A percentile compares a stretch with the other conserved stretches of the same genome.
Evolutionary conservation across 129 eudicot species (phyloP).

Genomic region (Oenanthe sinensis): DNA sequence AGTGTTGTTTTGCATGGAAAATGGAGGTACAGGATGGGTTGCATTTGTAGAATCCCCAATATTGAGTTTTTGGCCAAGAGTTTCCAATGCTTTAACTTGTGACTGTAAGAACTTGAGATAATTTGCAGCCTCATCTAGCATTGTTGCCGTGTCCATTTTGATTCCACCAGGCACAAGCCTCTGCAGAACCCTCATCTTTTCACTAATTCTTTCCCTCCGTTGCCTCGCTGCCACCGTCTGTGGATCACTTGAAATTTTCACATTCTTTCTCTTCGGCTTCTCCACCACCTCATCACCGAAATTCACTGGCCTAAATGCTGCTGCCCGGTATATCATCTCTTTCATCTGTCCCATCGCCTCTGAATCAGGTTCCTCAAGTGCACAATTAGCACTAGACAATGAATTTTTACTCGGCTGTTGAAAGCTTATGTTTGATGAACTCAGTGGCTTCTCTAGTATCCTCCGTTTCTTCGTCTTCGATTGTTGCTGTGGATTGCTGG

Average conservation of each 20-base stretch:
- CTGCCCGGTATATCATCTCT: slow-evolving; percentile 55
- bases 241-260: slow-evolving; percentile 48
- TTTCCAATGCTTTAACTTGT: slow-evolving; percentile 33
- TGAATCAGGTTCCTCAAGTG: slow-evolving; percentile 55
- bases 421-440: slow-evolving; percentile 69
- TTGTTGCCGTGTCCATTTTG: slow-evolving; percentile 92
- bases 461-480: slow-evolving; percentile 42
- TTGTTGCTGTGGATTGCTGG: slow-evolving; percentile 17
- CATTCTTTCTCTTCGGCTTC: slow-evolving; percentile 45
- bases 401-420: slow-evolving; percentile 37
- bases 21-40: background rate
- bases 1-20: background rate
- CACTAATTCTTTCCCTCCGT: slow-evolving; percentile 49
- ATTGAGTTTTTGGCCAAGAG: background rate
- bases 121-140: slow-evolving; percentile 89
- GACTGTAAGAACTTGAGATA: slow-evolving; percentile 73
- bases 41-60: background rate
- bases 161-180: slow-evolving; percentile 89
- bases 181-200: slow-evolving; percentile 59
- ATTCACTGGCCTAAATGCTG: slow-evolving; percentile 54
- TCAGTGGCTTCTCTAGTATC: slow-evolving; percentile 20
- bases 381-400: slow-evolving; percentile 15
- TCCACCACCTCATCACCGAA: slow-evolving; percentile 47
- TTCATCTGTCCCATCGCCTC: slow-evolving; percentile 74
- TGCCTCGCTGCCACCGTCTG: slow-evolving; percentile 62